Evolutionary conservation across 805 yeast genomes (phyloP).

Genomic region (Suhomyces pyralidae): DNA sequence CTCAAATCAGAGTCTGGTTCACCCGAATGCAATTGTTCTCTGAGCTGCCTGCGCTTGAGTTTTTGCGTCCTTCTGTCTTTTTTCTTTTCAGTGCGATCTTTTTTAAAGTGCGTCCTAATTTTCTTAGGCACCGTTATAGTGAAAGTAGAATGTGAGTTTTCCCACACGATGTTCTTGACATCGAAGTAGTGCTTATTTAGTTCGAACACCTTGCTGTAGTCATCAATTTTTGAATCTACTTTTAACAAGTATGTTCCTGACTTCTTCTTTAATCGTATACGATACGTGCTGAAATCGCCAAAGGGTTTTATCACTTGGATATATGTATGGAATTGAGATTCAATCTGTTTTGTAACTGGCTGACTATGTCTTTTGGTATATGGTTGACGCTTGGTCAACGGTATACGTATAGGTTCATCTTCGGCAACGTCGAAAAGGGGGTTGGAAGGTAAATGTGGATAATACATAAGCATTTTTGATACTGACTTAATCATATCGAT

Average conservation of each 20-base stretch:
- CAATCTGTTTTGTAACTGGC: conserved; percentile 14
- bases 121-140: background rate
- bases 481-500: background rate
- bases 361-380: background rate
- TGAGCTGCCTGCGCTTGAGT: conserved; percentile 5
- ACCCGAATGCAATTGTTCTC: background rate
- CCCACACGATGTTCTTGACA: background rate
- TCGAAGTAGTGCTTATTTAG: conserved; percentile 7
- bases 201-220: conserved; percentile 16
- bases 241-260: conserved; percentile 14
- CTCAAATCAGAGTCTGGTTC: background rate
- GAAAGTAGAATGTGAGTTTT: background rate
- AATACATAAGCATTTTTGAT: background rate
- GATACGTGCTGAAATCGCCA: conserved; percentile 19
- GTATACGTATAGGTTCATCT: background rate
- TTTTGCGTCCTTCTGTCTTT: background rate
- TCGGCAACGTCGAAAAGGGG: background rate
- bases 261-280: conserved; percentile 15
- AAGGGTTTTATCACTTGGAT: conserved; percentile 17
- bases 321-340: conserved; percentile 14
- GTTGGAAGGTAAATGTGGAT: background rate
- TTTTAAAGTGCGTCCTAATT: background rate
- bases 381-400: background rate
- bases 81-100: conserved; percentile 1
- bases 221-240: conserved; percentile 16